Evolutionary conservation across 768 basidiomycete genomes (phyloP).

Genomic region (Coprinopsis marcescibilis): DNA sequence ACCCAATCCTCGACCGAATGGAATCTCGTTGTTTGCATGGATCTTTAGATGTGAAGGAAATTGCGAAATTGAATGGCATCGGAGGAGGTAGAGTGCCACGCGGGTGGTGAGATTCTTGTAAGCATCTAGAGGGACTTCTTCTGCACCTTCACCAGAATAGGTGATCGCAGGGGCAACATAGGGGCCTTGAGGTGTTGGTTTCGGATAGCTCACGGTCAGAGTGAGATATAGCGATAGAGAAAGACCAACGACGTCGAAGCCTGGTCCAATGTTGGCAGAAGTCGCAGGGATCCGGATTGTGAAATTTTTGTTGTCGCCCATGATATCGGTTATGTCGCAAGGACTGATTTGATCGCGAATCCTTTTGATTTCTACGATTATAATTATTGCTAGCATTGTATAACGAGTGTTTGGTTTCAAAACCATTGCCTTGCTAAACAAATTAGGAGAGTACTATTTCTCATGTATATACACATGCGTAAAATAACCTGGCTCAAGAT

Average conservation of each 20-base stretch:
- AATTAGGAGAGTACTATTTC: constrained; percentile 3
- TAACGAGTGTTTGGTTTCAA: neutral
- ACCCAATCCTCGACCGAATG: constrained; percentile 95
- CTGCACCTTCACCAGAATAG: constrained; percentile 84
- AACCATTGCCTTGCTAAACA: neutral
- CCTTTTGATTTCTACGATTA: neutral
- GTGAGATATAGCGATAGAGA: constrained; percentile 84
- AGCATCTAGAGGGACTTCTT: constrained; percentile 87
- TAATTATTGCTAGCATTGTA: too few species aligned
- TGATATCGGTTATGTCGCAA: neutral
- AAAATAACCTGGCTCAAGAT: neutral
- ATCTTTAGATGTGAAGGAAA: constrained; percentile 78
- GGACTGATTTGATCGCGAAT: neutral
- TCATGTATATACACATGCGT: constrained; percentile 7
- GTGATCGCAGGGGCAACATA: constrained; percentile 55
- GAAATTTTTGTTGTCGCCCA: constrained; percentile 29
- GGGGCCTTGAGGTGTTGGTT: constrained; percentile 26
- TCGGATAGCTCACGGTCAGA: constrained; percentile 49
- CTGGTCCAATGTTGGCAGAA: constrained; percentile 97
- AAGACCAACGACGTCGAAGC: constrained; percentile 98
- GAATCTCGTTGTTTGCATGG: constrained; percentile 87
- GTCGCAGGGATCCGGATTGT: constrained; percentile 91
- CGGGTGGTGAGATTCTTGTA: constrained; percentile 98
- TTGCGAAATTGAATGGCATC: constrained; percentile 67
- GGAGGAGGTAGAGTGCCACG: constrained; percentile 95